phyloP scores from a whole-genome alignment of 2,329 filamentous ascomycete genomes.

The Ambrosiella cleistominuta region DNA sequence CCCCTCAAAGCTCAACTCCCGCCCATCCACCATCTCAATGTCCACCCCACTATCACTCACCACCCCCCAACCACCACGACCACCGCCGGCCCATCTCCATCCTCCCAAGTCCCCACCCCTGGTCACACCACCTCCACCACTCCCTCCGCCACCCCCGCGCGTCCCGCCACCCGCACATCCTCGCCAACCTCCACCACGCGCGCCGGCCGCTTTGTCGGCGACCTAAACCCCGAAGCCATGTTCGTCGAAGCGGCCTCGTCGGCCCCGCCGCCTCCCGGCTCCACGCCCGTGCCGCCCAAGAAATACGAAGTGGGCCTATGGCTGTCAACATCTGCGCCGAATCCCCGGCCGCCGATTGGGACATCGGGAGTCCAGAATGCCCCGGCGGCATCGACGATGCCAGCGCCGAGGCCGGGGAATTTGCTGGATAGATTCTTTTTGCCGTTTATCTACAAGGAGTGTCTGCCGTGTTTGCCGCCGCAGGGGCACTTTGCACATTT shows the following conservation, averaged over 20 bases:
- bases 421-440: conserved; percentile 25
- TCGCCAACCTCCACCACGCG: conserved; percentile 1
- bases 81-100: conserved; percentile 7
- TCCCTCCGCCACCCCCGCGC: neutral
- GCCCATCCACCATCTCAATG: no score
- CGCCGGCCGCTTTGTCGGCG: conserved; percentile 35
- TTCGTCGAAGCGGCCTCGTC: conserved; percentile 36
- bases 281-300: conserved; percentile 18
- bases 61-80: neutral
- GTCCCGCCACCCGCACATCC: neutral
- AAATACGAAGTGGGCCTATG: conserved; percentile 39
- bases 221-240: conserved; percentile 42
- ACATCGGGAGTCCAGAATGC: neutral
- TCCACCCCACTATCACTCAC: neutral
- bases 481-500: conserved; percentile 28
- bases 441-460: conserved; percentile 28
- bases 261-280: conserved; percentile 16
- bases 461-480: conserved; percentile 30
- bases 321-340: conserved; percentile 21
- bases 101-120: conserved; percentile 15
- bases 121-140: neutral
- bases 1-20: no score
- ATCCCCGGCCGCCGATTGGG: neutral
- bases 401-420: conserved; percentile 5
- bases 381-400: neutral